Percentiles rank a stretch among this genome's conserved stretches.
phyloP scores from a whole-genome alignment of 441 rosid species.

The Gossypium trilobum region DNA sequence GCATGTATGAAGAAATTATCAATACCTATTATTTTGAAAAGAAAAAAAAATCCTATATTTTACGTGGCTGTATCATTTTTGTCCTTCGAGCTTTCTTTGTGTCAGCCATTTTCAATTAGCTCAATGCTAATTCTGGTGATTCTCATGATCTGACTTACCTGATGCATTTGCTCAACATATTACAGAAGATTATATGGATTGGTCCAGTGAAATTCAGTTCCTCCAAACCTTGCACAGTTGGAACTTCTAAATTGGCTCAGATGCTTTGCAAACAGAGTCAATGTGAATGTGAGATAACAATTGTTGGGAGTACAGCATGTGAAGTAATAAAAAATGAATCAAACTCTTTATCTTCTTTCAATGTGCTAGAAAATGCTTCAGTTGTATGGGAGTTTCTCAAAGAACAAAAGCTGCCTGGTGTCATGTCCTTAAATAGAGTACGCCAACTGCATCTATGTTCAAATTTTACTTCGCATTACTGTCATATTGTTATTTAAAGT shows the following conservation, averaged over 20 bases:
- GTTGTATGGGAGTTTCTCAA: slow-evolving; percentile 60
- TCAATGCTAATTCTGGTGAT: slow-evolving; percentile 9
- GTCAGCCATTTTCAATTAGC: not conserved
- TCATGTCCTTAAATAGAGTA: slow-evolving; percentile 64
- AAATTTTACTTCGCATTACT: not conserved
- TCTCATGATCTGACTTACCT: slow-evolving; percentile 11
- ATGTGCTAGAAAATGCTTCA: slow-evolving; percentile 39
- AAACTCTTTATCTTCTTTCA: slow-evolving; percentile 19
- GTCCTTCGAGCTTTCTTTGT: not conserved
- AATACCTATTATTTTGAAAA: not conserved
- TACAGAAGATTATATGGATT: slow-evolving; percentile 56
- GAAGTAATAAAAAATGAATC: slow-evolving; percentile 29
- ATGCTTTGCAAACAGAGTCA: slow-evolving; percentile 30
- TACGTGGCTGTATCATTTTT: slow-evolving; percentile 1
- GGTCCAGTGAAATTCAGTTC: slow-evolving; percentile 49
- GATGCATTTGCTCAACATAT: slow-evolving; percentile 9
- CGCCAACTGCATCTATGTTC: slow-evolving; percentile 5
- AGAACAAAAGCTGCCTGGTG: slow-evolving; percentile 56
- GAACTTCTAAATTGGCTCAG: slow-evolving; percentile 37
- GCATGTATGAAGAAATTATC: not conserved
- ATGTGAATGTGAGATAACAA: slow-evolving; percentile 33
- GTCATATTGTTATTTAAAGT: not conserved
- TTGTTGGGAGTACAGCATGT: slow-evolving; percentile 45
- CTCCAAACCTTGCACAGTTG: slow-evolving; percentile 24
- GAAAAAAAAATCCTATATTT: not conserved